These are phyloP conservation scores for Coriaria nepalensis DNA, from an alignment of 306 rosid species.

Conservation along the genomic window DNA sequence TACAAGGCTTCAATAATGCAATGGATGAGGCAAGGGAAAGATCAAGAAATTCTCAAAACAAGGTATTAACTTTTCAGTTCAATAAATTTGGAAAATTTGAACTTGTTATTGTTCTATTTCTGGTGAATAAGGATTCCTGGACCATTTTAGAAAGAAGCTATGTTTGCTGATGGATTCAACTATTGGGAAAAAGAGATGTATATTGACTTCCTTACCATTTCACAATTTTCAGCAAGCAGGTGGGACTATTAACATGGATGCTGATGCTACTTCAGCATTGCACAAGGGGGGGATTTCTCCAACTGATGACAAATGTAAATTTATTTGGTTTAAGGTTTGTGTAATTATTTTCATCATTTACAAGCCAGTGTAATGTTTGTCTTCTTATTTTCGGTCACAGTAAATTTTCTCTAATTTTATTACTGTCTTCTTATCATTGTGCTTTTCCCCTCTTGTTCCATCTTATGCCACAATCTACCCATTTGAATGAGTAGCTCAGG, in stretches of 20 bases:
- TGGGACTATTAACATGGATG: constrained; percentile 81
- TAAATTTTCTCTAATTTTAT: too few relatives aligned
- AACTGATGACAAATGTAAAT: constrained; percentile 83
- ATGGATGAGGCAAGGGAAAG: constrained; percentile 94
- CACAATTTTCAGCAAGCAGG: constrained; percentile 74
- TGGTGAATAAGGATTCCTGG: neutral
- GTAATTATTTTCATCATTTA: neutral
- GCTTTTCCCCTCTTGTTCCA: too few relatives aligned
- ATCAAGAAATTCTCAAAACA: constrained; percentile 84
- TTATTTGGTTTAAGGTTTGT: constrained; percentile 57
- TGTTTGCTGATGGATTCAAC: neutral
- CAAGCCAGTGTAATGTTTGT: neutral
- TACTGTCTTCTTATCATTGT: too few relatives aligned
- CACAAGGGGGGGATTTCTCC: constrained; percentile 53
- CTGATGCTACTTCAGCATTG: constrained; percentile 78
- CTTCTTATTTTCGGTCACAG: too few relatives aligned
- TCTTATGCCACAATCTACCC: too few relatives aligned
- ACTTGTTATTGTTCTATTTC: neutral
- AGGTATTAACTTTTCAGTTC: constrained; percentile 28
- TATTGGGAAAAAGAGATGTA: neutral
- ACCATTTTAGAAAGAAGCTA: neutral
- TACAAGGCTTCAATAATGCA: constrained; percentile 55
- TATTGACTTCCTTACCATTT: neutral
- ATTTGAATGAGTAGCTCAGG: too few relatives aligned
- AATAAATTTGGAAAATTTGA: constrained; percentile 4